Evolutionary conservation across 495 filamentous ascomycete genomes (phyloP), one percentile per base, ranked within the genome.

Genomic region (Amphirosellinia nigrospora): DNA sequence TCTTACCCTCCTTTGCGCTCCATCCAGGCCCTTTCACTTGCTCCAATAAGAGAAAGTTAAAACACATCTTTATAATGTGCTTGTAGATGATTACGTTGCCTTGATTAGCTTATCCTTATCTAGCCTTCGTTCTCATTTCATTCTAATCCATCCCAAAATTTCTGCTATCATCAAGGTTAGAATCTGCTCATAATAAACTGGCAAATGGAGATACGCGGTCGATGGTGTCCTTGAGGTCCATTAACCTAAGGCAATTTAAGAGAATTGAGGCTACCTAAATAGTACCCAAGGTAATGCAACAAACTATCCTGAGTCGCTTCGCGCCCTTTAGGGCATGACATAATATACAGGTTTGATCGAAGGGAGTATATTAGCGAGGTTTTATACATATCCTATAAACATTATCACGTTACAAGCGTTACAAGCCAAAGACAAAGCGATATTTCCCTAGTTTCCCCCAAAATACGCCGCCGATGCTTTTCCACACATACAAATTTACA

Each of bases 401-500:
- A 41, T 61, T 2, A 41, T 41, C 1, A 28, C 36, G 10, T 45
- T 45, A 43, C 8, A 45, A 45, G n/a, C 36, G 10, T 45, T 45
- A 43, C 8, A 45, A 45, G n/a, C 21, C 13, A n/a, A 32, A 50
- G 21, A 38, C 21, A 64, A 48, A 64, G 11, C 41, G n/a, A 63
- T n/a, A 7, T n/a, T n/a, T 9, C 26, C 15, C 32, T 63, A 3
- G 23, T 4, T n/a, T 36, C 1, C 53, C 21, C 55, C n/a, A 32
- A n/a, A 36, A 34, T 53, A 39, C 56, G 66, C 66, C 58, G 45
- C 56, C 45, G 0, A 62, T 59, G 50, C 52, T 63, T 58, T 58
- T 67, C 26, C 36, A 34, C 32, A 36, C 56, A 19, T 34, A 13
- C 19, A 13, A 46, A 43, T 26, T 39, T 41, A 65, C 30, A 53